Evolutionary conservation across 257 asterid species (phyloP).

Genomic region (Solanum clarkiae): DNA sequence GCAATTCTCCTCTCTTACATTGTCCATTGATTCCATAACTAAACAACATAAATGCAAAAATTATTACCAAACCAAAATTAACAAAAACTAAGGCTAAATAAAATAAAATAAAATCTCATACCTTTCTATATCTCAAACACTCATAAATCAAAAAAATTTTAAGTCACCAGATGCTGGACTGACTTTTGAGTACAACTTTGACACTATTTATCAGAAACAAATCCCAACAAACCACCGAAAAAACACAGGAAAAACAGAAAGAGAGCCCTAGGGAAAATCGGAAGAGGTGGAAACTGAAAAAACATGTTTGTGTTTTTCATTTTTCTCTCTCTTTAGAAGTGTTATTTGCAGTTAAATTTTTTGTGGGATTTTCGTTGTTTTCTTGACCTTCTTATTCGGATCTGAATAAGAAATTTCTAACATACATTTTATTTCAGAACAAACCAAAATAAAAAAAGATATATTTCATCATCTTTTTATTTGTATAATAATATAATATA

Average conservation of each 20-base stretch:
- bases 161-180: background rate
- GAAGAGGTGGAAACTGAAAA: background rate
- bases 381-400: conserved; percentile 57
- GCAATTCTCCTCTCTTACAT: conserved; percentile 41
- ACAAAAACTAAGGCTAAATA: too few relatives aligned
- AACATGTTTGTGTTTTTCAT: background rate
- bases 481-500: background rate
- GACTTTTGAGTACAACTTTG: background rate
- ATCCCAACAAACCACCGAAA: background rate
- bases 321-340: background rate
- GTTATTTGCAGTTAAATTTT: background rate
- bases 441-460: conserved; percentile 43
- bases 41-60: conserved; percentile 5
- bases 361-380: background rate
- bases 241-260: background rate
- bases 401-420: conserved; percentile 42
- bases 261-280: background rate
- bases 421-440: conserved; percentile 28
- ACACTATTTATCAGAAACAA: background rate
- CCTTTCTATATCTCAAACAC: background rate
- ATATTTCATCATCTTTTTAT: background rate
- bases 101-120: background rate
- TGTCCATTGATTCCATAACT: conserved; percentile 44
- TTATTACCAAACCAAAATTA: too few relatives aligned
- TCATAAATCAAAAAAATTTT: too few relatives aligned